Evolutionary conservation across 129 eudicot species (phyloP), one percentile per base, ranked within the genome.

Genomic region (Erigeron canadensis): DNA sequence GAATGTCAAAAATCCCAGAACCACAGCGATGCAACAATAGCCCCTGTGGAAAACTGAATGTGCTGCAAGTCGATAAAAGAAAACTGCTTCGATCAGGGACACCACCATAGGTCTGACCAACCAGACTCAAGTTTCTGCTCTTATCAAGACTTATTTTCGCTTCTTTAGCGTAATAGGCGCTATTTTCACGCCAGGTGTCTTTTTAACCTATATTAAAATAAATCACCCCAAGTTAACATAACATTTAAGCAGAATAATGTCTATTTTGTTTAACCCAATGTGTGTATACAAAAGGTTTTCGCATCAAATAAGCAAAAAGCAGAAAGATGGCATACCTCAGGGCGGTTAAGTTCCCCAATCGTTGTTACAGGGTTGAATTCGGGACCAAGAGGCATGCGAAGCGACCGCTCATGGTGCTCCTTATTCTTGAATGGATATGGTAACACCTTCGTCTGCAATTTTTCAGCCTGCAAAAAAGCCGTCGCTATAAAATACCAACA

Each of bases 321-420:
- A 37, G 58, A 63, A 67, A 44, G 12, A 51, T 39, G 63, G 70
- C 80, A 40, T 74, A 95, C 99, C 46, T 86, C 94, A 57, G 99
- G 96, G 15, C 96, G 87, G 77, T 59, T 90, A 39, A 95, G 94
- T 59, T 85, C 84, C 55, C 86, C 85, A 15, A 83, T 22, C 11
- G 91, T 70, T n/a, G 88, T 84, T 42, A 82, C 86, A 39, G 99
- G 99, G 82, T 95, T 90, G 48, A 82, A 95, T 55, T 95, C 99
- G 8, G 99, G 99, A 21, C 97, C 99, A 50, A 95, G 84, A 47
- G 97, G 99, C 94, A 88, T 87, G 18, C 99, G 86, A 11, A 79
- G 84, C 77, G 94, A 88, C 77, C 79, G 82, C 65, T 90, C 99
- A 79, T 74, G 88, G 55, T 88, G 89, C 44, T 90, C 99, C 79